Percentiles rank a stretch among this genome's conserved stretches.
These are phyloP conservation scores for Erysimum pusillum DNA, from an alignment of 441 rosid species.

Conservation along the genomic window DNA sequence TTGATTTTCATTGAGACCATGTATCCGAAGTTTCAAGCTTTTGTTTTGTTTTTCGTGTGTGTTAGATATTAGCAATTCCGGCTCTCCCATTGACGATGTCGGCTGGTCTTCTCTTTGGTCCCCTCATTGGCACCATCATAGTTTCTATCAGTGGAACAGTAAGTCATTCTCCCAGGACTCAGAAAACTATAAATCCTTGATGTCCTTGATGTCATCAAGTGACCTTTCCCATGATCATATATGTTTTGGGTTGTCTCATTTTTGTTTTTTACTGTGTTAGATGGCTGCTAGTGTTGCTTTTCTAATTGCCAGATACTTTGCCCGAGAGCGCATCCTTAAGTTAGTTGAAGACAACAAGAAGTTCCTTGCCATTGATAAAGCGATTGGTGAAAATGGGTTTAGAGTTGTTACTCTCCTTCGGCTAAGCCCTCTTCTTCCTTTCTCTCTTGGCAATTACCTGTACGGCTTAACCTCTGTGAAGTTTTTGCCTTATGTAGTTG, in stretches of 20 bases:
- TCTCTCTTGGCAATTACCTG: conserved; percentile 92
- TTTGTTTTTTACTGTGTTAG: conserved; percentile 54
- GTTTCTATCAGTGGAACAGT: conserved; percentile 99
- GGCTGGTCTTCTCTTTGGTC: conserved; percentile 98
- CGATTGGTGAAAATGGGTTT: conserved; percentile 96
- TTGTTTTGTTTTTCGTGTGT: conserved; percentile 18
- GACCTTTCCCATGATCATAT: conserved; percentile 12
- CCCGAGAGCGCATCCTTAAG: conserved; percentile 92
- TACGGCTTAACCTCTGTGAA: conserved; percentile 96
- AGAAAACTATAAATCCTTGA: neutral
- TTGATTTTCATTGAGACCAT: neutral
- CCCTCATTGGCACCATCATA: conserved; percentile 83
- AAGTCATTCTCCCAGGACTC: conserved; percentile 43
- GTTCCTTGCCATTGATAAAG: conserved; percentile 96
- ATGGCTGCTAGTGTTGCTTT: conserved; percentile 95
- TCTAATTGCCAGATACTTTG: conserved; percentile 96
- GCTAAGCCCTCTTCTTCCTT: conserved; percentile 96
- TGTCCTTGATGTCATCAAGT: neutral
- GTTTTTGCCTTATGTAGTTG: conserved; percentile 90
- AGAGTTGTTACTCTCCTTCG: conserved; percentile 95
- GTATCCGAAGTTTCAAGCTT: conserved; percentile 10
- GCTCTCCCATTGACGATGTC: conserved; percentile 98
- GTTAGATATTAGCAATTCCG: conserved; percentile 93
- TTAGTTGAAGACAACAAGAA: conserved; percentile 95
- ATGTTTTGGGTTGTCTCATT: conserved; percentile 35